These are phyloP conservation scores for Amanita muscaria DNA, from an alignment of 768 basidiomycete species.

Conservation along the genomic window DNA sequence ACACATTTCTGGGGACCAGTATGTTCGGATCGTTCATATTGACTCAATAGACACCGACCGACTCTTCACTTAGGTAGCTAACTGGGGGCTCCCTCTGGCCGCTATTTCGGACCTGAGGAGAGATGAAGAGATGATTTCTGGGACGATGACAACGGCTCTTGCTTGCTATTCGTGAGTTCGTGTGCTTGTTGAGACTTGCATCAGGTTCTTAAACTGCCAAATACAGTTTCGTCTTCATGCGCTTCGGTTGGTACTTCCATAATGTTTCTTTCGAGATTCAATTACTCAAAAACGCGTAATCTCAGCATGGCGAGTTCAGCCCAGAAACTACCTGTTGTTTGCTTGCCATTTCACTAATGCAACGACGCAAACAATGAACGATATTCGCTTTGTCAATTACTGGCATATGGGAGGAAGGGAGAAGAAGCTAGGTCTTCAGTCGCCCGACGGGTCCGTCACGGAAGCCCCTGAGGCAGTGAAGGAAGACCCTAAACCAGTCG, in stretches of 20 bases:
- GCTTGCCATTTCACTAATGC: constrained; percentile 92
- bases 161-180: constrained; percentile 82
- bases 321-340: constrained; percentile 92
- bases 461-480: constrained; percentile 40
- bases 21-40: constrained; percentile 25
- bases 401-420: constrained; percentile 88
- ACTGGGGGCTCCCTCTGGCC: constrained; percentile 96
- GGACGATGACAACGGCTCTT: constrained; percentile 91
- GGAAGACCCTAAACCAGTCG: constrained; percentile 31
- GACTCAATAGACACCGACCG: constrained; percentile 4
- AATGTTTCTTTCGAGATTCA: background rate
- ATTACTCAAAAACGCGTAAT: constrained; percentile 6
- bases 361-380: constrained; percentile 78
- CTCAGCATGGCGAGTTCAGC: constrained; percentile 89
- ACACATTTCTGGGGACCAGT: constrained; percentile 99
- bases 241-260: constrained; percentile 54
- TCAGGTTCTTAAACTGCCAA: constrained; percentile 8
- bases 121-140: constrained; percentile 96
- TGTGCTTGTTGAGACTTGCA: constrained; percentile 5
- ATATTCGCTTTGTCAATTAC: constrained; percentile 79
- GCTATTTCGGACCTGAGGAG: constrained; percentile 85
- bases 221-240: constrained; percentile 78
- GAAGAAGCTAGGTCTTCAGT: constrained; percentile 40
- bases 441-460: constrained; percentile 26
- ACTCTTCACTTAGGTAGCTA: constrained; percentile 62